Base-by-base conservation (phyloP, 305 asterid species). In the Plantago lanceolata region DNA sequence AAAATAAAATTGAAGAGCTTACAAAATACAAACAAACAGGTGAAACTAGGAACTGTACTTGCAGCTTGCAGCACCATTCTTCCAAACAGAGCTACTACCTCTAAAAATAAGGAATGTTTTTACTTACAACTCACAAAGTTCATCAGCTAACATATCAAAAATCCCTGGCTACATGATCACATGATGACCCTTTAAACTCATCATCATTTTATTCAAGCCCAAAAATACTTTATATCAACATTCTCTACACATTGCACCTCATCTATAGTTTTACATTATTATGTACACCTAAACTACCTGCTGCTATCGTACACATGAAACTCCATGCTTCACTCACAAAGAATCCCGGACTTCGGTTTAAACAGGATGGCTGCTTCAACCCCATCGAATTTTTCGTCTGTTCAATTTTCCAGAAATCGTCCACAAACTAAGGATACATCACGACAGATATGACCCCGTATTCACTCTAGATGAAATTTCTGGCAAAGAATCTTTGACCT, bases 401-500 rank as follows among this genome's bases (percentile, higher is more conserved):
- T 35, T 37, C 35, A 28, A 28, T 19, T 55, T 55, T 11, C 60
- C 35, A 55, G 60, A 33, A 55, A 55, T 28, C 44, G 21, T 13
- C 44, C 2, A 19, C 21, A 12, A 28, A 55, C 15, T 55, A 18
- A 54, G 28, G 59, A 54, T 54, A 54, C 40, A 55, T 43, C 29
- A 59, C 20, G 35, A 48, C 56, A 17, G 43, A 14, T 12, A 47
- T 59, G 64, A 43, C 57, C 67, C 60, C 54, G 48, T 57, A 15
- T 61, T 52, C 43, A 48, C 18, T 65, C 61, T 57, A 57, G 59
- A 70, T 48, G 57, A 28, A 60, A 61, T 58, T 66, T 71, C 76
- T 69, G 49, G 68, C 74, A 69, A 77, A 61, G 75, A 78, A 78
- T 78, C 76, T 71, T 37, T 65, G 53, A 71, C 66, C 66, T 70